Conservation (phyloP, 2,329 filamentous ascomycete species). For the Phialophora chinensis region DNA sequence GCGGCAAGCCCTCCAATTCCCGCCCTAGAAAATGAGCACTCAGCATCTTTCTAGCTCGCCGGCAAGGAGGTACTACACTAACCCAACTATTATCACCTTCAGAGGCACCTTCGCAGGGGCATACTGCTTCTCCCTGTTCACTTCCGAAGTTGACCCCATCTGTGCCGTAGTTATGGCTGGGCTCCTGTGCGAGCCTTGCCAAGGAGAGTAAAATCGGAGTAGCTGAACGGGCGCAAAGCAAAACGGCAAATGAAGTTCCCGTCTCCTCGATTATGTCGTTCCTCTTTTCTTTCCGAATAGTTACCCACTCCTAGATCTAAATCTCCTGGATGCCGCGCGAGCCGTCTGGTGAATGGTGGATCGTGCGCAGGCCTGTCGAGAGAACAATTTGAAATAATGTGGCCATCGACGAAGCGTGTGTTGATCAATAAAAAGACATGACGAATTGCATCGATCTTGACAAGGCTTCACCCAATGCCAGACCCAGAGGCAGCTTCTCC, state of each 20-base stretch:
- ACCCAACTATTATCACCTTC: conserved; percentile 32
- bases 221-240: not conserved
- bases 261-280: not conserved
- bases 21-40: conserved; percentile 18
- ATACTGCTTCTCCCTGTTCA: conserved; percentile 29
- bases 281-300: not conserved
- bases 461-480: conserved; percentile 7
- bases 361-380: not conserved
- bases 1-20: conserved; percentile 45
- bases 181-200: not conserved
- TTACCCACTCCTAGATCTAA: not conserved
- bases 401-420: not conserved
- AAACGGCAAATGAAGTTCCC: not conserved
- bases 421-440: conserved; percentile 5
- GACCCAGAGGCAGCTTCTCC: not conserved
- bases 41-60: conserved; percentile 34
- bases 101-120: conserved; percentile 21
- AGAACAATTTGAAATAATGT: not conserved
- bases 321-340: not conserved
- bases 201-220: not conserved
- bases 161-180: not conserved
- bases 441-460: conserved; percentile 1
- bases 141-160: conserved; percentile 19
- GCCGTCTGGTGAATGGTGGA: not conserved
- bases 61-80: conserved; percentile 18